A percentile compares a stretch with the other conserved stretches of the same genome.
phyloP scores from a whole-genome alignment of 2,329 filamentous ascomycete genomes.

The Trichophyton mentagrophytes region DNA sequence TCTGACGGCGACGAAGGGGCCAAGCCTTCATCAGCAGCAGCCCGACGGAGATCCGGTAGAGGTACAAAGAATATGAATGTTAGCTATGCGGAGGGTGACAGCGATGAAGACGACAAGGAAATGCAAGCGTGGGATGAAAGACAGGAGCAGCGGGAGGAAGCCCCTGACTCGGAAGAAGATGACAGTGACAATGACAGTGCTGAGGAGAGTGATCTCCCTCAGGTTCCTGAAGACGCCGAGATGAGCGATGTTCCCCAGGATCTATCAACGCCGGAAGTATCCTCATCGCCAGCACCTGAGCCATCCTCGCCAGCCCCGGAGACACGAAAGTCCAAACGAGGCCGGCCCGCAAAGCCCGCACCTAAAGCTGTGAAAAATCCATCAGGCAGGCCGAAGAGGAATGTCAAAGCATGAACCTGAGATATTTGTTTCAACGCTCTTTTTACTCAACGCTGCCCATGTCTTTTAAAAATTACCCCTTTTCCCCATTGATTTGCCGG shows the following conservation, averaged over 20 bases:
- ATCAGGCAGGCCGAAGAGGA: neutral
- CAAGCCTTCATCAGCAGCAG: slow-evolving; percentile 23
- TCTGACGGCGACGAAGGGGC: slow-evolving; percentile 32
- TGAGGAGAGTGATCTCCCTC: slow-evolving; percentile 5
- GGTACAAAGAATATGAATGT: slow-evolving; percentile 24
- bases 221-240: slow-evolving; percentile 6
- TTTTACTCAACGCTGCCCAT: neutral
- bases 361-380: neutral
- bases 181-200: slow-evolving; percentile 19
- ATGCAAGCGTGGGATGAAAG: slow-evolving; percentile 28
- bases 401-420: neutral
- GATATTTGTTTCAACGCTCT: neutral
- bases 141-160: slow-evolving; percentile 19
- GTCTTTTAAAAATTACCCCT: neutral
- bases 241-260: slow-evolving; percentile 9
- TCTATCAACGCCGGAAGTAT: slow-evolving; percentile 6
- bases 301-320: neutral
- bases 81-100: slow-evolving; percentile 34
- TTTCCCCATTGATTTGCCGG: too few species aligned
- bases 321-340: neutral
- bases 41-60: slow-evolving; percentile 30
- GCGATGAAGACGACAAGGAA: slow-evolving; percentile 33
- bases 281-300: neutral
- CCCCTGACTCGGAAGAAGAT: slow-evolving; percentile 12
- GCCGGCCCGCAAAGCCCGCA: neutral